Base-by-base conservation (phyloP, 108 stramenopile species). In the Schizochytrium sp. region DNA sequence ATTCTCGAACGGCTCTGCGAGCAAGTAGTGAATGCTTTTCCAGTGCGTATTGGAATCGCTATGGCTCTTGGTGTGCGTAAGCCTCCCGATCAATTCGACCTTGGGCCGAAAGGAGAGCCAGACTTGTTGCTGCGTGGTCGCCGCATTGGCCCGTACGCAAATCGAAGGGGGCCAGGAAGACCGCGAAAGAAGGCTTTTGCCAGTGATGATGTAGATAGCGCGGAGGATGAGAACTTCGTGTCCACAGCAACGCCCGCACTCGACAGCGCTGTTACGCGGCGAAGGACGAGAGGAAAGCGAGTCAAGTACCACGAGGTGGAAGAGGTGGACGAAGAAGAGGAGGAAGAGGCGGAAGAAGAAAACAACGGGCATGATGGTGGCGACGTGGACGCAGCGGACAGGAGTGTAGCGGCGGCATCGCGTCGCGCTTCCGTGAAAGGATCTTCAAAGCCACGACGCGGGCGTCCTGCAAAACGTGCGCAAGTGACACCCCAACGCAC, bases 1-100 rank as follows among this genome's bases (percentile, higher is more conserved):
- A 69, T 69, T 69, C 63, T 69, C 10, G 63, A 69, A 23, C 63
- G 76, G n/a, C 76, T 83, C 6, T 83, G 76, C 28, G 76, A 83
- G 25, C 76, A 83, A 8, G 45, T 83, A 55, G 45, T 83, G 12
- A 53, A 53, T 28, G 28, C 76, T 23, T 83, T 83, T 4, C 76
- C 76, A 0, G 76, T 83, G 51, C 76, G 76, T 12, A 23, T 47
- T 10, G 48, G 51, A 6, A 83, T 83, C 48, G 76, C 76, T 45
- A 83, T 53, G 51, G 76, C 76, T 53, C 45, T 83, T 18, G 48
- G 51, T 12, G 51, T 53, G n/a, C 76, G 76, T 23, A 53, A 34
- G 48, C 18, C 55, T 16, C 55, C 76, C 6, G 76, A 47, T 8
- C 76, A 28, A 23, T 83, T 83, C 76, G 76, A 83, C 23, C 18